A percentile compares a stretch with the other conserved stretches of the same genome.
Evolutionary conservation across 345 rosid species (phyloP).

Genomic region (Laguncularia racemosa): DNA sequence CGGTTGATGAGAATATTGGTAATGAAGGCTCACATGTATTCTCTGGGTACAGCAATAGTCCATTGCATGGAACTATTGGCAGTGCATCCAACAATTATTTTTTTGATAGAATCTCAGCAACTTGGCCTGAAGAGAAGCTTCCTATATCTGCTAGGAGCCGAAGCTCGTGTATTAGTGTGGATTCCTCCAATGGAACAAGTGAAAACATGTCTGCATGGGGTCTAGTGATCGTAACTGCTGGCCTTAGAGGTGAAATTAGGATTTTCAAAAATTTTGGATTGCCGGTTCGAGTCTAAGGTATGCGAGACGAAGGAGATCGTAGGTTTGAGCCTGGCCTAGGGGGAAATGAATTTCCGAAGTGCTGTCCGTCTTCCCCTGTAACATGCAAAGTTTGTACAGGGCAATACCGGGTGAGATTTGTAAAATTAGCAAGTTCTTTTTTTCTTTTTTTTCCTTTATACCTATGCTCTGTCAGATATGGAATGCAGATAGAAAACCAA

Average conservation of each 20-base stretch:
- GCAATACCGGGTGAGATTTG: conserved; percentile 57
- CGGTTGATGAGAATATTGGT: conserved; percentile 46
- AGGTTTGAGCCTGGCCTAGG: conserved; percentile 1
- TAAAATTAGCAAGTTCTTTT: conserved; percentile 41
- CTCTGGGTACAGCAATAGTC: conserved; percentile 36
- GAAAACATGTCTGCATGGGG: conserved; percentile 69
- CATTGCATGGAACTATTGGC: conserved; percentile 66
- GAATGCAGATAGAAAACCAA: conserved; percentile 21
- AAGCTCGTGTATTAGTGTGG: conserved; percentile 48
- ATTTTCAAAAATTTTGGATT: conserved; percentile 88
- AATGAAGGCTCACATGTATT: conserved; percentile 32
- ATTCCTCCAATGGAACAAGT: conserved; percentile 37
- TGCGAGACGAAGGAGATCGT: not conserved
- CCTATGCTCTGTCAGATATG: conserved; percentile 33
- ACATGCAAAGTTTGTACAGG: conserved; percentile 44
- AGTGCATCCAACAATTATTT: conserved; percentile 78
- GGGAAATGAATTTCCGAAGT: too few relatives aligned
- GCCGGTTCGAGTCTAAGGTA: conserved; percentile 50
- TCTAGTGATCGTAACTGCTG: conserved; percentile 83
- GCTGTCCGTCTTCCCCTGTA: too few relatives aligned
- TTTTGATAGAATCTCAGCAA: conserved; percentile 80
- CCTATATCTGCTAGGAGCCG: conserved; percentile 31
- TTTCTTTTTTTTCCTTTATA: conserved; percentile 38
- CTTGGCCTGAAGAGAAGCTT: conserved; percentile 93
- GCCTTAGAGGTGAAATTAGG: conserved; percentile 79